These are phyloP conservation scores for Brassica incana DNA, from an alignment of 345 rosid genomes.

Conservation along the genomic window DNA sequence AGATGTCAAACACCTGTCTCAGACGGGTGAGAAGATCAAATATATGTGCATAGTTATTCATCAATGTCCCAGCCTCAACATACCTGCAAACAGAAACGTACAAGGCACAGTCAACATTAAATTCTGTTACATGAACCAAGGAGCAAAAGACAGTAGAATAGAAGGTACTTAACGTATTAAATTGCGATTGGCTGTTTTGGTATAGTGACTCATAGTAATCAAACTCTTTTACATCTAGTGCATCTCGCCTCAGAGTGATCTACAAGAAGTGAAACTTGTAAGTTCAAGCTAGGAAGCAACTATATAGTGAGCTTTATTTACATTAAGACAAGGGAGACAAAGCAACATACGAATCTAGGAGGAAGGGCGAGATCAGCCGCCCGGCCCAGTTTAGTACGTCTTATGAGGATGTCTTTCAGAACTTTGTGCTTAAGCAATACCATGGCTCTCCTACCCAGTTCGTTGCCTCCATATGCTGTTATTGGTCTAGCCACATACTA, in stretches of 20 bases:
- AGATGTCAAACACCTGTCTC: conserved; percentile 70
- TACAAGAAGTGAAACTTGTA: conserved; percentile 36
- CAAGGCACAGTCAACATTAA: conserved; percentile 10
- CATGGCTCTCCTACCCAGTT: conserved; percentile 74
- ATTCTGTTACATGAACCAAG: conserved; percentile 12
- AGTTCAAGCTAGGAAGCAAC: conserved; percentile 11
- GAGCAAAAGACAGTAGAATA: conserved; percentile 12
- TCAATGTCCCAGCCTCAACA: conserved; percentile 74
- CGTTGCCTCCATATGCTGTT: conserved; percentile 49
- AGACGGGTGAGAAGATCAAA: conserved; percentile 95
- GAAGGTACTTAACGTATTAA: conserved; percentile 66
- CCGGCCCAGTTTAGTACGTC: conserved; percentile 93
- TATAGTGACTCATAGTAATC: conserved; percentile 86
- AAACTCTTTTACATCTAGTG: conserved; percentile 74
- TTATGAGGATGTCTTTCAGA: conserved; percentile 61
- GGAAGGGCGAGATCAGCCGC: conserved; percentile 99
- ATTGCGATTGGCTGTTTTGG: conserved; percentile 83
- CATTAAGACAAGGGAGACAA: conserved; percentile 11
- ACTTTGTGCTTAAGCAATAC: conserved; percentile 83
- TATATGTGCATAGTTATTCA: conserved; percentile 95
- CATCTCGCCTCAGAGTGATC: conserved; percentile 83
- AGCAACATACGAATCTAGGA: conserved; percentile 72
- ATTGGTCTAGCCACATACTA: conserved; percentile 84
- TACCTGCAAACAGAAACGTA: conserved; percentile 53
- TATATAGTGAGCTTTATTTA: conserved; percentile 8